Evolutionary conservation across 768 basidiomycete genomes (phyloP), one percentile per base, ranked within the genome.

Genomic region (Strobilomyces confusus): DNA sequence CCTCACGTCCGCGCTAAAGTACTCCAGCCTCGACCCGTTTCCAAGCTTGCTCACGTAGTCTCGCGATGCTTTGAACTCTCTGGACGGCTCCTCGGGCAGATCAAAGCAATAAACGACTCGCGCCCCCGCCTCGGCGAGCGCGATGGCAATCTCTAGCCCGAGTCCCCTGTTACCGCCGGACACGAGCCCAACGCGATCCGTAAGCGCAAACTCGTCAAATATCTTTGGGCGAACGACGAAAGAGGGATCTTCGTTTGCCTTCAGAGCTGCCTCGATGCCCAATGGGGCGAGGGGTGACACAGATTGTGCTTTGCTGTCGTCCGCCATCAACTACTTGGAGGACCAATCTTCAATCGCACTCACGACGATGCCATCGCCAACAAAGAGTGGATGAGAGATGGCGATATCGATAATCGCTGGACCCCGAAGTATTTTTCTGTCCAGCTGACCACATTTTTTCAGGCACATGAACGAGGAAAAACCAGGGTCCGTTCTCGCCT

Each of bases 81-180:
- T 75, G 2, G 80, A 81, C 0, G 87, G 81, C 34, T 67, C 65
- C 36, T 63, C 55, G 1, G 84, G 79, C 11, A 88, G 72, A 65
- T 89, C 87, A 13, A 87, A 70, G 63, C 85, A 87, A 67, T 89
- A 88, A 17, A 88, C 75, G 0, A 75, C 83, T 9, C 80, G 76
- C 7, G 85, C 86, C 32, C 89, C 89, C 14, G 81, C 84, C 71
- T 91, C 89, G 40, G 79, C 79, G 38, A 91, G 71, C 5, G 83
- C 81, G 49, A 90, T 71, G 33, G 87, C 87, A 84, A 87, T 86
- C 72, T 92, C 90, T n/a, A 92, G 80, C 3, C 90, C 90, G 15
- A 92, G 78, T 0, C 89, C 85, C 30, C 84, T 71, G 55, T 84
- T 81, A 0, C 77, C 84, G 6, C 85, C 85, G 0, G 84, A 81